A percentile compares a stretch with the other conserved stretches of the same genome.
These are phyloP conservation scores for Tetrahymena elliotti DNA, from an alignment of 73 alveolate genomes.

Conservation along the genomic window DNA sequence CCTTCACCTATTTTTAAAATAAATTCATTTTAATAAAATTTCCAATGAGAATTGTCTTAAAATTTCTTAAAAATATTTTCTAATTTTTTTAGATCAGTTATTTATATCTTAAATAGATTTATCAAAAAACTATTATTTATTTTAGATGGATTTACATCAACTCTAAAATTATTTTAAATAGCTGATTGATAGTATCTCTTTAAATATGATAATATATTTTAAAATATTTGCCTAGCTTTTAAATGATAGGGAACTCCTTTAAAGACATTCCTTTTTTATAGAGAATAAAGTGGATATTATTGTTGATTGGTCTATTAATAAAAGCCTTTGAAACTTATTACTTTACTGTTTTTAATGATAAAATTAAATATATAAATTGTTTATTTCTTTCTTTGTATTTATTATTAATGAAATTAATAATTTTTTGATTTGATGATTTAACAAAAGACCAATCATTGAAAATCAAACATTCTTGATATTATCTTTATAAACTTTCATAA, in stretches of 20 bases:
- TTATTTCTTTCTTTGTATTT: background rate
- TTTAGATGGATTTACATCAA: too few species aligned
- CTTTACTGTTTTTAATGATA: background rate
- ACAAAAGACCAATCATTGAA: background rate
- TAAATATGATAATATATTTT: background rate
- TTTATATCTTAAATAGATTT: background rate
- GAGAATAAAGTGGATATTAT: background rate
- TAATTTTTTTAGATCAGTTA: too few species aligned
- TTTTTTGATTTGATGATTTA: background rate
- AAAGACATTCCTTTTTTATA: background rate
- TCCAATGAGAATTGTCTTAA: background rate
- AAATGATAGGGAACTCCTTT: background rate
- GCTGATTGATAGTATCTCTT: background rate
- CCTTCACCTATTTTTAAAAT: conserved; percentile 65
- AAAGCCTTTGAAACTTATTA: background rate
- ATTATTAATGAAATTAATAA: background rate
- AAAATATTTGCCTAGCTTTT: background rate
- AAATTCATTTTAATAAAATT: conserved; percentile 48
- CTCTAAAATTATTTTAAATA: background rate
- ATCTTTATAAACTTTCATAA: background rate
- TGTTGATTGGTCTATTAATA: background rate
- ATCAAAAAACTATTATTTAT: background rate
- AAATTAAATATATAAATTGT: background rate
- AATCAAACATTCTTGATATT: background rate
- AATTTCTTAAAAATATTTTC: too few species aligned